These are phyloP conservation scores for Colletotrichum shisoi DNA, from an alignment of 2,329 filamentous ascomycete genomes.

Conservation along the genomic window DNA sequence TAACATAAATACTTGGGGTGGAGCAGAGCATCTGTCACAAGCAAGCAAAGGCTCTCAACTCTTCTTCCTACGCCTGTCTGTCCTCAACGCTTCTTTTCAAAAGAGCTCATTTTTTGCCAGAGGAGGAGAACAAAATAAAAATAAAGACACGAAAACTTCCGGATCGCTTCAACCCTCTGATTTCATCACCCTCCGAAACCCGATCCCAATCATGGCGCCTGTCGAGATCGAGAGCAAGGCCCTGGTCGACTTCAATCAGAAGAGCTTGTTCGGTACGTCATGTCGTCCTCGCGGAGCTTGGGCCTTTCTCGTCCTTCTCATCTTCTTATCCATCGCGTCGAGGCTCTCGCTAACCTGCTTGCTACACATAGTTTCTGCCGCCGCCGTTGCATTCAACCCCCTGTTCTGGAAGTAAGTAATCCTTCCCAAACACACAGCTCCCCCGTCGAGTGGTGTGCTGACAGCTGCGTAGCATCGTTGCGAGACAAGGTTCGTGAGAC, in stretches of 20 bases:
- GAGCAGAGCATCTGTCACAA: slow-evolving; percentile 37
- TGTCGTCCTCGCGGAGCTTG: slow-evolving; percentile 32
- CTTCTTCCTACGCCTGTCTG: slow-evolving; percentile 20
- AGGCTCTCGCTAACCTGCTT: slow-evolving; percentile 37
- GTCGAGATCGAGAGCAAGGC: slow-evolving; percentile 50
- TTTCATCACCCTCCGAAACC: no score
- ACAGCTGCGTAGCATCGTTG: slow-evolving; percentile 71
- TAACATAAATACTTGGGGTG: slow-evolving; percentile 32
- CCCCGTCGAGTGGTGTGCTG: slow-evolving; percentile 45
- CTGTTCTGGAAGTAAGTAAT: slow-evolving; percentile 96
- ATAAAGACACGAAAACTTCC: not conserved
- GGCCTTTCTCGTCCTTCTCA: slow-evolving; percentile 2
- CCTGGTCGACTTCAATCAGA: slow-evolving; percentile 71
- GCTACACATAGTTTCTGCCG: slow-evolving; percentile 73
- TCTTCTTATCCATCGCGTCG: not conserved
- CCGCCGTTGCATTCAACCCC: slow-evolving; percentile 90
- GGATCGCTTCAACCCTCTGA: not conserved
- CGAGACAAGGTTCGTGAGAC: slow-evolving; percentile 72
- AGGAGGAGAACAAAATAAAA: not conserved
- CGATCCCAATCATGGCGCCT: slow-evolving; percentile 49
- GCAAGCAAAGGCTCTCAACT: slow-evolving; percentile 15
- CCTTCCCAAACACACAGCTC: not conserved
- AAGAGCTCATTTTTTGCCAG: slow-evolving; percentile 17
- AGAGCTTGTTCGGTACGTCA: slow-evolving; percentile 70
- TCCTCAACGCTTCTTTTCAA: slow-evolving; percentile 31